A percentile compares a stretch with the other conserved stretches of the same genome.
Evolutionary conservation across 2,329 filamentous ascomycete species (phyloP).

Genomic region (Aaosphaeria arxii): DNA sequence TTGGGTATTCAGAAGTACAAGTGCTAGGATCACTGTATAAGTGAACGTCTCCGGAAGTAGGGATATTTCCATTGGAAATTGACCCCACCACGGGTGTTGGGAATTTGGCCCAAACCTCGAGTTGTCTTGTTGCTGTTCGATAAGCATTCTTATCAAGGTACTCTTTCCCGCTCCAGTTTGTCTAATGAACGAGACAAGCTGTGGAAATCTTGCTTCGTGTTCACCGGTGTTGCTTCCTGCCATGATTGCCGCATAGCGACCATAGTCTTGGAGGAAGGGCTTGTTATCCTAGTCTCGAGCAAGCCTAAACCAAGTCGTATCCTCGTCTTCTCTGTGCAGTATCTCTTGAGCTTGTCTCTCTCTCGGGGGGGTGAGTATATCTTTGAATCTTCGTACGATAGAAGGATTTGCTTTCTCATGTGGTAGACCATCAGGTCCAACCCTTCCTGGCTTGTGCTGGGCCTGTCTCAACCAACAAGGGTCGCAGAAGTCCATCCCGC

Average conservation of each 20-base stretch:
- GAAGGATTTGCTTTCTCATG: constrained; percentile 11
- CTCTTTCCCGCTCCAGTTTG: constrained; percentile 11
- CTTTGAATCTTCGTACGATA: constrained; percentile 9
- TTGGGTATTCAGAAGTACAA: constrained; percentile 36
- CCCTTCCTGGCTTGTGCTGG: constrained; percentile 1
- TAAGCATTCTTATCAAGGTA: constrained; percentile 10
- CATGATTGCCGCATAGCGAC: constrained; percentile 8
- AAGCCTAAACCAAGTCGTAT: constrained; percentile 20
- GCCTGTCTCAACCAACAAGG: constrained; percentile 1
- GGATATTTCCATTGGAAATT: constrained; percentile 3
- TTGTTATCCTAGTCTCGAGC: background rate
- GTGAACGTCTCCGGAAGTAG: constrained; percentile 29
- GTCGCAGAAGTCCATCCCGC: constrained; percentile 3
- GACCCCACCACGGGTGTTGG: constrained; percentile 10
- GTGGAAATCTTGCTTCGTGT: constrained; percentile 1
- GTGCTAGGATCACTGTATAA: constrained; percentile 51
- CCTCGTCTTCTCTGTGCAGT: constrained; percentile 13
- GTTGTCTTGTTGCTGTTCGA: constrained; percentile 3
- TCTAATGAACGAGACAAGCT: constrained; percentile 7
- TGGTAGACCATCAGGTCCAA: constrained; percentile 7
- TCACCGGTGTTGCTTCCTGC: constrained; percentile 1
- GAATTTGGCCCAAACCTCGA: background rate
- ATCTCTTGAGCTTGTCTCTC: constrained; percentile 1
- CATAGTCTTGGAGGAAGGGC: constrained; percentile 12
- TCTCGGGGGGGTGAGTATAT: constrained; percentile 5